A percentile compares a stretch with the other conserved stretches of the same genome.
Evolutionary conservation across 805 yeast species (phyloP).

Genomic region (Metschnikowia proteae): DNA sequence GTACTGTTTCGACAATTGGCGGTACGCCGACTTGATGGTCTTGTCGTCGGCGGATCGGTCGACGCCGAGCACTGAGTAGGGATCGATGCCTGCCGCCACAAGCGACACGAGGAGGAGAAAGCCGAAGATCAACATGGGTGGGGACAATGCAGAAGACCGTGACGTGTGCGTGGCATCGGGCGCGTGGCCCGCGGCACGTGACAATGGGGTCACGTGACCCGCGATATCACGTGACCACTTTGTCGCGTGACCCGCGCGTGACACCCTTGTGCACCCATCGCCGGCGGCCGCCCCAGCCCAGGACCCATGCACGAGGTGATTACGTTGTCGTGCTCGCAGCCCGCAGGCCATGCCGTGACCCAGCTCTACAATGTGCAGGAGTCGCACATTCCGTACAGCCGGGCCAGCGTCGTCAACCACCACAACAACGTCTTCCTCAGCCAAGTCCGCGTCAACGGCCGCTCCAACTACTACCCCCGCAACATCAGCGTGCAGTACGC

Average conservation of each 20-base stretch:
- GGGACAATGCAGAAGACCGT: too few species aligned
- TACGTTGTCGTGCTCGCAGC: slow-evolving; percentile 68
- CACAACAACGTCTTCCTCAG: slow-evolving; percentile 40
- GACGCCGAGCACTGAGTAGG: slow-evolving; percentile 65
- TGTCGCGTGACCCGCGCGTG: neutral
- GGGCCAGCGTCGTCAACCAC: slow-evolving; percentile 42
- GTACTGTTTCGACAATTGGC: slow-evolving; percentile 74
- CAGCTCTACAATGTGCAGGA: slow-evolving; percentile 84
- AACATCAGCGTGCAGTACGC: slow-evolving; percentile 75
- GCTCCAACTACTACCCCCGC: slow-evolving; percentile 69
- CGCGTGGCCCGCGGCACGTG: neutral
- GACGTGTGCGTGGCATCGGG: slow-evolving; percentile 1
- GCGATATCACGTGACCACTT: neutral
- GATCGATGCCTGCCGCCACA: slow-evolving; percentile 36
- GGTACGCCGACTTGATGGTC: slow-evolving; percentile 82
- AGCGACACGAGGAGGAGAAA: slow-evolving; percentile 10
- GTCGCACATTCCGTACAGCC: slow-evolving; percentile 52
- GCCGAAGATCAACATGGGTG: slow-evolving; percentile 1
- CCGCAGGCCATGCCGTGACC: slow-evolving; percentile 69
- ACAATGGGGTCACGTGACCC: neutral
- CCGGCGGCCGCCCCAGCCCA: too few species aligned
- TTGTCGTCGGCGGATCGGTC: slow-evolving; percentile 64
- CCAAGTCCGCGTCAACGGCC: slow-evolving; percentile 20
- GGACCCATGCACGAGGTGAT: slow-evolving; percentile 48
- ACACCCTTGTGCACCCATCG: too few species aligned